Base-by-base conservation (phyloP, 225 moss, liverwort and hornwort genomes). In the Pseudoscleropodium purum region DNA sequence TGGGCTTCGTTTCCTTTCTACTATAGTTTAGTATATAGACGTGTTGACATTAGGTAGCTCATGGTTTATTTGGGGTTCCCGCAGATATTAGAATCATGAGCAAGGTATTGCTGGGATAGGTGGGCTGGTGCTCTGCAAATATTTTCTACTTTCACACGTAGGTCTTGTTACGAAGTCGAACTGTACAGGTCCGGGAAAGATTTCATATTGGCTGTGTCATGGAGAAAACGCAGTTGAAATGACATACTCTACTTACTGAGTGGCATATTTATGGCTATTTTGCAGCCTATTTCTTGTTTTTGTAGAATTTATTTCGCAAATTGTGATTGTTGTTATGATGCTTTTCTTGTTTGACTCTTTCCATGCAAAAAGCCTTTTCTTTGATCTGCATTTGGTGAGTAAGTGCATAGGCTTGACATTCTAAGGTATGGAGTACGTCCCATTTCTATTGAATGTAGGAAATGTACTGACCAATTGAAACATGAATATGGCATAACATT, bases 161-260 rank as follows among this genome's bases (percentile, higher is more conserved):
- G 74, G 66, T 82, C 33, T n/a, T 52, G 75, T 73, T 33, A 62
- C 34, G 43, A 36, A 80, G 61, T 52, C 41, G 30, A 67, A 75
- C 66, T 92, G 92, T 92, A 92, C 90, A 92, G 85, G 75, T 87
- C 45, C 85, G 85, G 82, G 79, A 60, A 59, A 75, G 34, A 79
- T 87, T 61, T 43, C 31, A 17, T 24, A 67, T 43, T 80, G 59
- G 59, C 67, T 87, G 74, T 87, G 87, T 87, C 67, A 51, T n/a
- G n/a, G 75, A 83, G 61, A 61, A 73, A 37, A 60, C 47, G 17
- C 63, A 83, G 79, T 65, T 87, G 75, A 41, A 84, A 75, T 81
- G 61, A 30, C 68, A 65, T 37, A 62, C 75, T 73, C 73, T 66
- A 74, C 24, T 61, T 66, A 74, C 18, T 61, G 75, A 81, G 85